phyloP scores from a whole-genome alignment of 345 rosid species.

The Lepidium africanum region DNA sequence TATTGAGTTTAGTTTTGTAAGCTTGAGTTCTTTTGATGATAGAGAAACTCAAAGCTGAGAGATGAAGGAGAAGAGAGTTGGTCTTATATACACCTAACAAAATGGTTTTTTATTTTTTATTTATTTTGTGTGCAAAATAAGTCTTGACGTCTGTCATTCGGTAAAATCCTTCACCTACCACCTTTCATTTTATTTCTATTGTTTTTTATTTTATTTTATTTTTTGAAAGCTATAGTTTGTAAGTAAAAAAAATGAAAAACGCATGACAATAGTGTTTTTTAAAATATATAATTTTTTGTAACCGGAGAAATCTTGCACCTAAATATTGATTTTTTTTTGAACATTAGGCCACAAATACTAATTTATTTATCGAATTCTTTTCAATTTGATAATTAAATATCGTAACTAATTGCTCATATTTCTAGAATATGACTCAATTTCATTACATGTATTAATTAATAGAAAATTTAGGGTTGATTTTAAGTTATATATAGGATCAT shows the following conservation, averaged over 20 bases:
- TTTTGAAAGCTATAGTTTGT: not conserved
- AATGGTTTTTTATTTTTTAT: not conserved
- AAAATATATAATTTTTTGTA: not conserved
- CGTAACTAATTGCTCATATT: no score
- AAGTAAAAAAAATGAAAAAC: not conserved
- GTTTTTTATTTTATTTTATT: not conserved
- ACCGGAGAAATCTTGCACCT: no score
- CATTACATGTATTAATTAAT: no score
- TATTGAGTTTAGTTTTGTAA: not conserved
- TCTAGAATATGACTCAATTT: no score
- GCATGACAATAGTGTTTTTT: no score
- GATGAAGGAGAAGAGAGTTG: not conserved
- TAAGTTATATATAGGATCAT: no score
- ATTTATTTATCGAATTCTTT: no score
- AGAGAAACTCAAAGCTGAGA: conserved; percentile 29
- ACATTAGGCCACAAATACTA: no score
- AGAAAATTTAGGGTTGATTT: no score
- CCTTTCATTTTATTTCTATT: conserved; percentile 3
- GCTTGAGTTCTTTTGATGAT: conserved; percentile 20
- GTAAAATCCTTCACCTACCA: conserved; percentile 23
- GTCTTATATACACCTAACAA: conserved; percentile 1
- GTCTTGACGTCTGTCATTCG: conserved; percentile 1
- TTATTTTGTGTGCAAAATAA: not conserved
- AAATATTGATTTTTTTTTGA: no score
- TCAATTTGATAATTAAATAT: no score